A percentile compares a stretch with the other conserved stretches of the same genome.
phyloP scores from a whole-genome alignment of 2,329 filamentous ascomycete genomes.

The Pseudopithomyces chartarum region DNA sequence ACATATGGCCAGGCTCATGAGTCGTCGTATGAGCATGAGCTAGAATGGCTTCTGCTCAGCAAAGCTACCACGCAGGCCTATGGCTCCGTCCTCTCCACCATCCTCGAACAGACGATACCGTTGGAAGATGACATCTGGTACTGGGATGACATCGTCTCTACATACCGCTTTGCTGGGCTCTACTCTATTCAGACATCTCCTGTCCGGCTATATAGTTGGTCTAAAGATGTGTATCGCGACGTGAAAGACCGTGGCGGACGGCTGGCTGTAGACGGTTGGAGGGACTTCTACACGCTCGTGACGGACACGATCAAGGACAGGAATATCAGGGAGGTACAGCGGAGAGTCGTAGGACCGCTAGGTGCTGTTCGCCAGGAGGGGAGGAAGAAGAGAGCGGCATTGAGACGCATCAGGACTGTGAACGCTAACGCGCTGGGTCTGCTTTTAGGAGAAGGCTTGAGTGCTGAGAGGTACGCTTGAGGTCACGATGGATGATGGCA shows the following conservation, averaged over 20 bases:
- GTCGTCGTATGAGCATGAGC: conserved; percentile 68
- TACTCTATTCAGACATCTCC: conserved; percentile 90
- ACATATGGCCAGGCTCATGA: conserved; percentile 13
- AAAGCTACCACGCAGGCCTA: conserved; percentile 94
- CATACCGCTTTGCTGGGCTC: conserved; percentile 75
- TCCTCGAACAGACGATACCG: conserved; percentile 82
- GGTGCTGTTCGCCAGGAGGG: conserved; percentile 76
- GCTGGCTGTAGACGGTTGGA: conserved; percentile 52
- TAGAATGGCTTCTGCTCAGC: conserved; percentile 88
- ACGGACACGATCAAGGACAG: conserved; percentile 74
- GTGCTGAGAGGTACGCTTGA: conserved; percentile 50
- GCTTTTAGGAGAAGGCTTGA: conserved; percentile 82
- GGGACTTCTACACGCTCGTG: conserved; percentile 79
- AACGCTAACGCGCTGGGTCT: conserved; percentile 87
- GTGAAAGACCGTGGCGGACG: conserved; percentile 52
- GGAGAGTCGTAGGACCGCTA: conserved; percentile 76
- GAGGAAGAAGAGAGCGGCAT: conserved; percentile 70
- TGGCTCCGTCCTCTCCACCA: conserved; percentile 74
- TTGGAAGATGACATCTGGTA: conserved; percentile 91
- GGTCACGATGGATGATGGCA: not conserved
- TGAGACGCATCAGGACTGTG: conserved; percentile 76
- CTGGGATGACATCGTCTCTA: conserved; percentile 87
- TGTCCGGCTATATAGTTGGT: conserved; percentile 72
- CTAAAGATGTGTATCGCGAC: conserved; percentile 71
- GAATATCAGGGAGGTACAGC: conserved; percentile 72